Evolutionary conservation across 2,329 filamentous ascomycete species (phyloP), one percentile per base, ranked within the genome.

Genomic region (Paraconiothyrium brasiliense): DNA sequence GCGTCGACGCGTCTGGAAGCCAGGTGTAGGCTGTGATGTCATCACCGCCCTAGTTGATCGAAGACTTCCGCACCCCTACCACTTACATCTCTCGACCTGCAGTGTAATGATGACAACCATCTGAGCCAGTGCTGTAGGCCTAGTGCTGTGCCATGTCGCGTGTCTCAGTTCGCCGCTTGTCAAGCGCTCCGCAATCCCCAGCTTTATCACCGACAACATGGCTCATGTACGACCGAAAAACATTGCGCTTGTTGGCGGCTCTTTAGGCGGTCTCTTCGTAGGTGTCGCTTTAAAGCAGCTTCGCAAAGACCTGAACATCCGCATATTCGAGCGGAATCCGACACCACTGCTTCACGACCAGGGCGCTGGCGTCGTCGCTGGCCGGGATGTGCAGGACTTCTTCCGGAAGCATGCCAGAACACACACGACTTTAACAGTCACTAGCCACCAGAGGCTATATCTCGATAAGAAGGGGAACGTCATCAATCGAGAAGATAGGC

Each of bases 291-390:
- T 72, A 10, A 73, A 71, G 27, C 64, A 62, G n/a, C 60, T 72
- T 14, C 64, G 64, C 2, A 68, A 67, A 52, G 58, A 71, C 39
- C 58, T 69, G 14, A 67, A 63, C 9, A 70, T 73, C 43, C 64
- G 66, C 24, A 68, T 75, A 35, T 63, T 75, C 47, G 70, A 73
- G 34, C 65, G 70, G 7, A 73, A 73, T 27, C 66, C 68, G 4
- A 70, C 69, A 13, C 65, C 67, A 2, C 60, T 72, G 5, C 67
- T 72, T 7, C 70, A 73, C 13, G 66, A 71, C n/a, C 69, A 73
- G 51, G 71, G 68, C n/a, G 72, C 71, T 37, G 69, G 72, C 30
- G 61, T 75, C 0, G 69, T 72, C 10, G 70, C 70, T 7, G 66
- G 68, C 16, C 54, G 55, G 2, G 69, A 71, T 50, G 62, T 67